These are phyloP conservation scores for Dunaliella sp. DNA, from an alignment of 139 green algal genomes.

Conservation along the genomic window DNA sequence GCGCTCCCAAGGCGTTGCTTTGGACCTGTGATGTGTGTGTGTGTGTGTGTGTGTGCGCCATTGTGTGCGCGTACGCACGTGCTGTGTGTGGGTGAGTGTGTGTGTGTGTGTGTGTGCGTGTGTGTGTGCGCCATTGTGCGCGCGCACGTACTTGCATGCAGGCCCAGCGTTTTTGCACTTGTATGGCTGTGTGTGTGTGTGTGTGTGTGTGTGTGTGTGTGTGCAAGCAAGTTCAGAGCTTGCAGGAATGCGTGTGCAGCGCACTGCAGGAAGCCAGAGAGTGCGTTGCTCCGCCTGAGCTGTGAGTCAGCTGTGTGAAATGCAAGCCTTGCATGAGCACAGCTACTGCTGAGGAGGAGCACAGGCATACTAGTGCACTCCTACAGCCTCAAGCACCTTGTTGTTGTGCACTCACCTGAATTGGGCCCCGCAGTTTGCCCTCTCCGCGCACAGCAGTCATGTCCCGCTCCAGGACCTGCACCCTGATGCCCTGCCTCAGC, in stretches of 20 bases:
- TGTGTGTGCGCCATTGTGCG: not conserved
- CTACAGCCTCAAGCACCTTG: too few relatives aligned
- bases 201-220: not conserved
- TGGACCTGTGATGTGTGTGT: slow-evolving; percentile 63
- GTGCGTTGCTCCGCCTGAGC: too few relatives aligned
- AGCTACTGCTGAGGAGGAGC: too few relatives aligned
- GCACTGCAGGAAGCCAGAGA: too few relatives aligned
- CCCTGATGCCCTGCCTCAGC: slow-evolving; percentile 78
- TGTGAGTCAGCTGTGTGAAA: too few relatives aligned
- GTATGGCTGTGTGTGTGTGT: not conserved
- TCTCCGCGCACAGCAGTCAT: slow-evolving; percentile 89
- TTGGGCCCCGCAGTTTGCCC: slow-evolving; percentile 92
- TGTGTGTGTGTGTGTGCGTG: not conserved
- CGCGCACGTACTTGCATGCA: too few relatives aligned
- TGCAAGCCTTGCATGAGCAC: too few relatives aligned
- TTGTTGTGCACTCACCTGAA: slow-evolving; percentile 87
- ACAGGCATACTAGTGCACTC: too few relatives aligned
- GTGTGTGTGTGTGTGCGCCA: not conserved
- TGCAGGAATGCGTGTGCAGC: too few relatives aligned
- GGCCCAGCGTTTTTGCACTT: too few relatives aligned
- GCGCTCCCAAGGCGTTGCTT: slow-evolving; percentile 82
- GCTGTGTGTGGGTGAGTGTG: too few relatives aligned
- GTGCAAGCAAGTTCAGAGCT: too few relatives aligned
- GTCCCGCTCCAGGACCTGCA: slow-evolving; percentile 87
- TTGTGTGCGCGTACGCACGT: not conserved